Evolutionary conservation across 495 filamentous ascomycete genomes (phyloP).

Genomic region (Cryomyces antarcticus): DNA sequence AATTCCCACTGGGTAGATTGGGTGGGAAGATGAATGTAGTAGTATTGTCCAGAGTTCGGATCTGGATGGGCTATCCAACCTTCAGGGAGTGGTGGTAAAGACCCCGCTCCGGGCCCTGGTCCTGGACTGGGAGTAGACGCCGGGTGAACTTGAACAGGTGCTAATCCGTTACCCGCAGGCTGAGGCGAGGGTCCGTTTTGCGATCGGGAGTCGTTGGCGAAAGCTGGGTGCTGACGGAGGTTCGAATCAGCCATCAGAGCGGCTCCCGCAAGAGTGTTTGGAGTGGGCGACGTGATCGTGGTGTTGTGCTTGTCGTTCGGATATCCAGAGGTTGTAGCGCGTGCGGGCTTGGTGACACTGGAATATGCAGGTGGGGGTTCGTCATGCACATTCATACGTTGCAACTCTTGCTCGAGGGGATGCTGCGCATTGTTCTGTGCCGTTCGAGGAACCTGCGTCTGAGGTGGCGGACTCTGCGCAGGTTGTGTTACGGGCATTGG

Average conservation of each 20-base stretch:
- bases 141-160: conserved; percentile 16
- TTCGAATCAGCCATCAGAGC: conserved; percentile 18
- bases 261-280: neutral
- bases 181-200: conserved; percentile 15
- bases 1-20: conserved; percentile 98
- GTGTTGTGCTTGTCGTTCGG: conserved; percentile 49
- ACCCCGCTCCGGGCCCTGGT: conserved; percentile 44
- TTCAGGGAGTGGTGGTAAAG: conserved; percentile 82
- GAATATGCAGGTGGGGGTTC: conserved; percentile 88
- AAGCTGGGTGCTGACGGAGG: conserved; percentile 54
- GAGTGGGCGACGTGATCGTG: neutral
- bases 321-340: conserved; percentile 27
- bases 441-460: conserved; percentile 11
- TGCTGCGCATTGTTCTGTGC: conserved; percentile 12
- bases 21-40: conserved; percentile 92
- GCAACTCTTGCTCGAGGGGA: conserved; percentile 69
- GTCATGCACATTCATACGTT: conserved; percentile 62
- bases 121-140: conserved; percentile 23
- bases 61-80: conserved; percentile 98
- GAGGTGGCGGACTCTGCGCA: conserved; percentile 16
- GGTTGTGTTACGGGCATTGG: conserved; percentile 6
- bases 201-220: conserved; percentile 54
- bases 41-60: conserved; percentile 88
- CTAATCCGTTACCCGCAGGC: neutral
- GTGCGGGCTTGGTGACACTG: conserved; percentile 38